Conservation (phyloP, 2,329 filamentous ascomycete genomes). For the Fusarium nematophilum region DNA sequence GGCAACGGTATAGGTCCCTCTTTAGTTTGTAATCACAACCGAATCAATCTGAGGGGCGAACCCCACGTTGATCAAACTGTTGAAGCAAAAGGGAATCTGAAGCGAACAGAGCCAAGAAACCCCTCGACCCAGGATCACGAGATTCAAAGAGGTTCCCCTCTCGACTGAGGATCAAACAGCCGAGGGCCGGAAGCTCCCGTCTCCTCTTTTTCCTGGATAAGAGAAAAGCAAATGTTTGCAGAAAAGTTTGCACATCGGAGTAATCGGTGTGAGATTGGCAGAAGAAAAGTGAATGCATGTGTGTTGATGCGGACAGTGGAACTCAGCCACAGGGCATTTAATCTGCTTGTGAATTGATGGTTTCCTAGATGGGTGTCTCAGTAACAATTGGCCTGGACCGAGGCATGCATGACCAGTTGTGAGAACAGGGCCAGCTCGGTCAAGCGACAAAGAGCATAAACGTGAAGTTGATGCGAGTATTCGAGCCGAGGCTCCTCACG, state of each 20-base stretch:
- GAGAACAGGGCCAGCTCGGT: background rate
- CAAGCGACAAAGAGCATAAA: background rate
- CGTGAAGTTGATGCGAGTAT: background rate
- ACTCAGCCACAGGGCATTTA: no score
- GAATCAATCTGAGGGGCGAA: background rate
- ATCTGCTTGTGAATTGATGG: no score
- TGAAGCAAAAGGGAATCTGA: conserved; percentile 1
- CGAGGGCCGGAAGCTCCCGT: background rate
- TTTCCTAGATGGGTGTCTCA: no score
- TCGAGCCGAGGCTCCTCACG: background rate
- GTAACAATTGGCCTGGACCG: no score
- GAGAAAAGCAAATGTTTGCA: conserved; percentile 10
- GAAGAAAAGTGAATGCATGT: conserved; percentile 9
- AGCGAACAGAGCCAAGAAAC: conserved; percentile 6
- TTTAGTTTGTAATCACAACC: no score
- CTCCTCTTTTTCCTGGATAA: background rate
- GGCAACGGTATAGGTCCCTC: no score
- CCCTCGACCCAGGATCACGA: conserved; percentile 7
- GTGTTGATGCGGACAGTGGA: no score
- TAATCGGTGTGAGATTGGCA: background rate
- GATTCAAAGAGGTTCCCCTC: background rate
- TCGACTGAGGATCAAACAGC: background rate
- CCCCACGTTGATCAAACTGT: conserved; percentile 2
- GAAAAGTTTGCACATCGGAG: background rate
- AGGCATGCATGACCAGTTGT: no score